phyloP scores from a whole-genome alignment of 768 basidiomycete species.

The Clavulina sp. region DNA sequence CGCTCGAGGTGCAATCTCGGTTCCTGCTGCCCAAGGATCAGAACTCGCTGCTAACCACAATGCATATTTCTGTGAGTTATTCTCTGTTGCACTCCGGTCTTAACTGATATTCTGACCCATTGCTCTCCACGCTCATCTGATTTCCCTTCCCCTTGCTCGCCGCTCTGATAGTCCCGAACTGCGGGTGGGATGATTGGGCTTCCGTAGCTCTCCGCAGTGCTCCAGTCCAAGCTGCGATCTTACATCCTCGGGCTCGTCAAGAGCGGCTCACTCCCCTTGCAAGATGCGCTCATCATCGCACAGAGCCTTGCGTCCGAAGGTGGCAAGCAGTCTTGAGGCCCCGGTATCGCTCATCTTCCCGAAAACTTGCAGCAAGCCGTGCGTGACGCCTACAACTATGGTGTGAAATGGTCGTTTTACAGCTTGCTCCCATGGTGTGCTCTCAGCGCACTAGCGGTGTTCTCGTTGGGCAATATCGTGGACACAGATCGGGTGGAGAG shows the following conservation, averaged over 20 bases:
- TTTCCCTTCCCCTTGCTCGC: too few species aligned
- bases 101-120: constrained; percentile 25
- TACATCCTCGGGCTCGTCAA: constrained; percentile 15
- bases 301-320: too few species aligned
- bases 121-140: constrained; percentile 22
- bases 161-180: constrained; percentile 32
- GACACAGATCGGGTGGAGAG: too few species aligned
- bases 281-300: not conserved
- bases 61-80: not conserved
- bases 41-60: not conserved
- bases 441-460: constrained; percentile 19
- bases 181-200: constrained; percentile 36
- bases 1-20: not conserved
- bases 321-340: too few species aligned
- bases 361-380: too few species aligned
- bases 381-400: constrained; percentile 26
- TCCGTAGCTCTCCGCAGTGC: constrained; percentile 33
- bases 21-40: not conserved
- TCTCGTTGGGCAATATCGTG: constrained; percentile 27
- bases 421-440: constrained; percentile 31
- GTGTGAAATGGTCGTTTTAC: constrained; percentile 27
- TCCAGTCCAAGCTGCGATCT: constrained; percentile 26
- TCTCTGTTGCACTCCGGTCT: constrained; percentile 27
- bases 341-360: too few species aligned
- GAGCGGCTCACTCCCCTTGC: not conserved